These are phyloP conservation scores for Ceratocystis colombiana DNA, from an alignment of 2,329 filamentous ascomycete genomes.

Conservation along the genomic window DNA sequence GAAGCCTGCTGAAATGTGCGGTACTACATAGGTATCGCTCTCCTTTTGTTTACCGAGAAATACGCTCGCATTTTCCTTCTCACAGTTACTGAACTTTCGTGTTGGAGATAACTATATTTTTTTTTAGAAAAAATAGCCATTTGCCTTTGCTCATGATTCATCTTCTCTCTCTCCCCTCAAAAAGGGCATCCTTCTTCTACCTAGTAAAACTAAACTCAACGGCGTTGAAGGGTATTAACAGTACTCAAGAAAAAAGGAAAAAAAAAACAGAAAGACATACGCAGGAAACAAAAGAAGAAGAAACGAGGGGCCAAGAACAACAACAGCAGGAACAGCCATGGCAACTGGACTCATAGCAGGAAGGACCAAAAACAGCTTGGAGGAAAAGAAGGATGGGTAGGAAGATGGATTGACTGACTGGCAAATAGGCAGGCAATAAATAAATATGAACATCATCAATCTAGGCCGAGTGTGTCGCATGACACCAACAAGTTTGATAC, in stretches of 20 bases:
- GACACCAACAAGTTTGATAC: too few relatives aligned
- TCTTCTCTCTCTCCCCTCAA: neutral
- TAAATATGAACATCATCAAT: too few relatives aligned
- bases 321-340: neutral
- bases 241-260: slow-evolving; percentile 15
- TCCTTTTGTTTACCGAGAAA: too few relatives aligned
- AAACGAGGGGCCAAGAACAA: neutral
- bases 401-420: too few relatives aligned
- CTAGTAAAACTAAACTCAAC: slow-evolving; percentile 4
- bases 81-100: too few relatives aligned
- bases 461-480: too few relatives aligned
- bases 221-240: slow-evolving; percentile 19
- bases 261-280: slow-evolving; percentile 9
- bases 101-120: neutral
- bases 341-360: neutral
- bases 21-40: too few relatives aligned
- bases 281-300: neutral
- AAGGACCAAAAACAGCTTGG: neutral
- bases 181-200: slow-evolving; percentile 3
- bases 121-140: neutral
- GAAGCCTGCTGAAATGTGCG: too few relatives aligned
- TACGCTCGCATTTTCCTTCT: too few relatives aligned
- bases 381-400: too few relatives aligned
- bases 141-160: neutral
- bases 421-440: too few relatives aligned